Evolutionary conservation across 352 stramenopile genomes (phyloP), one percentile per base, ranked within the genome.

Genomic region (Lagenidium giganteum): DNA sequence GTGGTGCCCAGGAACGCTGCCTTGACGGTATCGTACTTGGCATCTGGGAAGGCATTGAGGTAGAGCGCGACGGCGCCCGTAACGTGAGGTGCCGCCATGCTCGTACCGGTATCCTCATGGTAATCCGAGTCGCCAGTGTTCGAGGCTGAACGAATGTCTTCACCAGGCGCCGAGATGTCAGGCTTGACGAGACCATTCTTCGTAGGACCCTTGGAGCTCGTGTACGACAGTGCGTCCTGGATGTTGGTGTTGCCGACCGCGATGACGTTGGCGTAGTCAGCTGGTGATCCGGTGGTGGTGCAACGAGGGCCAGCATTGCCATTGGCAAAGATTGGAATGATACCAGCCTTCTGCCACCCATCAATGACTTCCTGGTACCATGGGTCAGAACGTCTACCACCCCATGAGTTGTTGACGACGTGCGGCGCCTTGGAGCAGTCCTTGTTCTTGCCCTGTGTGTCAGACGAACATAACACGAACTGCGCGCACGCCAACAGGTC

Each of bases 11-110:
- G 54, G 29, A 84, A 37, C 22, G 64, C n/a, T 5, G 60, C 50
- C 34, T 63, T 64, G 37, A 85, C 54, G 16, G 64, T 43, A 27
- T 74, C 64, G 44, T 63, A 77, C 4, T 66, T 63, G 5, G 54
- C 47, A 8, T 42, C 42, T 3, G 67, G 67, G 5, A 67, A 61
- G 8, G 59, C 53, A 47, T 53, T 70, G 17, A 86, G 50, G 27
- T 79, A 69, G 12, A 71, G 37, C 18, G 61, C 61, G 3, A 50
- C 50, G 17, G 62, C 57, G 14, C 57, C 57, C 18, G 42, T 52
- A 16, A 67, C 52, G 26, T 64, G 50, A 0, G 53, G 57, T 5
- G 47, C 57, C 25, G 57, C 53, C 57, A 67, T 67, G 32, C 42
- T 58, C 32, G 57, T 67, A 6, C 57, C 57, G 9, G 58, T 59